Conservation (phyloP, 768 basidiomycete genomes). For the Lactarius sanguifluus region DNA sequence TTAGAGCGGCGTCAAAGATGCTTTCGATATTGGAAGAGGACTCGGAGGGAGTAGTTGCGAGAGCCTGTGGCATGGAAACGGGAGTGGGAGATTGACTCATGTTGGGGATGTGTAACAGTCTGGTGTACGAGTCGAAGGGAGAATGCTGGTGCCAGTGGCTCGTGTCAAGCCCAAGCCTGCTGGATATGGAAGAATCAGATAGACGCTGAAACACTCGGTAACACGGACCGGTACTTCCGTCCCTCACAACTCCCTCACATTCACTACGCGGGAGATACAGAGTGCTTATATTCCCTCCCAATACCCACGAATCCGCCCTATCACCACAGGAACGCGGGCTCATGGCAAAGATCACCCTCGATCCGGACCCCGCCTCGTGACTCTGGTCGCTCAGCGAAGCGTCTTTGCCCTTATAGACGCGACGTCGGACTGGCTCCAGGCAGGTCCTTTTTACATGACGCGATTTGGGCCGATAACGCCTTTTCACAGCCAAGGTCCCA, state of each 20-base stretch:
- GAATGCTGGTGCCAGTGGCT: too few relatives aligned
- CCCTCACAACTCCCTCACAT: too few relatives aligned
- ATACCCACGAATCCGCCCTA: not conserved
- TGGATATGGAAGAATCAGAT: too few relatives aligned
- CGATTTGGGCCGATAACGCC: too few relatives aligned
- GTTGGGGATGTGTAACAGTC: not conserved
- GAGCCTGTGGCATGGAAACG: not conserved
- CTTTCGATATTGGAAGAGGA: not conserved
- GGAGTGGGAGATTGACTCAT: not conserved
- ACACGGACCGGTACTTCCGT: too few relatives aligned
- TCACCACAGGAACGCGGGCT: slow-evolving; percentile 24
- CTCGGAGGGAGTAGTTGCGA: not conserved
- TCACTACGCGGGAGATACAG: too few relatives aligned
- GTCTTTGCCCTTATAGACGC: not conserved
- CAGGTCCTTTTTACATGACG: not conserved
- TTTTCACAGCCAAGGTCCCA: not conserved
- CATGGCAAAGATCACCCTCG: slow-evolving; percentile 23
- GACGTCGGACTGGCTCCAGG: not conserved
- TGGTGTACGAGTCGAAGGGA: too few relatives aligned
- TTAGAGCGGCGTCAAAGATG: not conserved
- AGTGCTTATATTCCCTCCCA: too few relatives aligned
- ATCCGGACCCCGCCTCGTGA: slow-evolving; percentile 1
- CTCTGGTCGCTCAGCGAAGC: not conserved
- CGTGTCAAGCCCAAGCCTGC: too few relatives aligned
- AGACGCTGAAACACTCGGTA: too few relatives aligned